Base-by-base conservation (phyloP, 83 land plant genomes). In the Diphasiastrum complanatum region DNA sequence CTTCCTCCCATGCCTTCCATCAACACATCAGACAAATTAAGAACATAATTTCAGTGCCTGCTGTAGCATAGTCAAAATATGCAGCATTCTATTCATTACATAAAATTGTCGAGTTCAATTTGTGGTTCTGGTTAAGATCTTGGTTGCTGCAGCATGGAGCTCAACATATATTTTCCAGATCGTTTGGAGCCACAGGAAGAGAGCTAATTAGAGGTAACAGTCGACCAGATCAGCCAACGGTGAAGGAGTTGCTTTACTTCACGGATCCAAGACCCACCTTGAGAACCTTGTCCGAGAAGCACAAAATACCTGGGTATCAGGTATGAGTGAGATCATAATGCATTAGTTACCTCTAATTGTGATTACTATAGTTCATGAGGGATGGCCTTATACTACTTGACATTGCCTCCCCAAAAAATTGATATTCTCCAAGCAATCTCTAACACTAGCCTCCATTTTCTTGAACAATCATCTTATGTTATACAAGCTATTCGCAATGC, bases 221-320 rank as follows among this genome's bases (percentile, higher is more conserved):
- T 22, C 37, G 29, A 34, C 68, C 68, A 5, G 68, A 54, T 31
- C 52, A 65, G 28, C 64, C 68, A 5, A 65, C 68, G 1, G 41
- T 35, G 25, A 53, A 53, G 25, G 60, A 53, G 43, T 29, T 65
- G 6, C 61, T 65, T 33, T 65, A 65, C 64, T 65, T 52, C 25
- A 24, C 0, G 34, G 68, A 65, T 30, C 56, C 68, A 5, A 14
- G 68, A 30, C 68, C 68, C 22, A 33, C 29, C 6, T 61, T 61
- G 12, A 54, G 54, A 29, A 34, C 36, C 24, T 22, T 53, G 8
- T 12, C 14, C 8, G 68, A 65, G 46, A 65, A 51, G 45, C 68
- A 65, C 62, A 65, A 53, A 29, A 65, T 65, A 14, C 68, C 68
- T 4, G 68, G 68, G 12, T 65, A 65, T 51, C 68, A 65, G 61